A percentile compares a stretch with the other conserved stretches of the same genome.
These are phyloP conservation scores for Pseudogymnoascus sp. DNA, from an alignment of 2,329 filamentous ascomycete genomes.

Conservation along the genomic window DNA sequence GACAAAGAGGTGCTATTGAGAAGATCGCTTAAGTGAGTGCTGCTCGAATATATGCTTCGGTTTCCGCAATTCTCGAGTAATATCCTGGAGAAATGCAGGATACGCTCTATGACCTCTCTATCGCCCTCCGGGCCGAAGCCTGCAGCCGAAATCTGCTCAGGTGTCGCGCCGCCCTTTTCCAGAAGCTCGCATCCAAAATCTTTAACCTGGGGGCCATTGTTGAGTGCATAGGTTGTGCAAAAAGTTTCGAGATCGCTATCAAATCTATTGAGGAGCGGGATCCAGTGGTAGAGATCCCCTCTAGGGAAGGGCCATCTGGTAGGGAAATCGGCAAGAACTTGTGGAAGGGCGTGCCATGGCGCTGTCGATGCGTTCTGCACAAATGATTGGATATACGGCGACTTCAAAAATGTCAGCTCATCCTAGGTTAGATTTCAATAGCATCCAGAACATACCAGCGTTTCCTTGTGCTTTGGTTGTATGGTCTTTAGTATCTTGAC, in stretches of 20 bases:
- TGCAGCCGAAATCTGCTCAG: conserved; percentile 43
- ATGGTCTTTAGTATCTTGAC: conserved; percentile 62
- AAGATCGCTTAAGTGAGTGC: conserved; percentile 77
- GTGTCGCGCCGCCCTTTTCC: conserved; percentile 45
- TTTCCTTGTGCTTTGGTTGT: conserved; percentile 60
- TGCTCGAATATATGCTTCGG: conserved; percentile 91
- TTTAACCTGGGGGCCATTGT: conserved; percentile 69
- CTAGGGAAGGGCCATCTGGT: conserved; percentile 90
- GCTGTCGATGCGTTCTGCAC: conserved; percentile 61
- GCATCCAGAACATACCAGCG: conserved; percentile 43
- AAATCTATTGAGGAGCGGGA: conserved; percentile 85
- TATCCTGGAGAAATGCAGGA: conserved; percentile 79
- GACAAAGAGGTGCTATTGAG: conserved; percentile 79
- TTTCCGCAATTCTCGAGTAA: conserved; percentile 94
- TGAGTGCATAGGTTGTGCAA: conserved; percentile 70
- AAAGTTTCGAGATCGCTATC: conserved; percentile 80
- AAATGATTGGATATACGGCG: conserved; percentile 78
- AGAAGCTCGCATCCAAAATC: conserved; percentile 65
- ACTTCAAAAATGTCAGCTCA: conserved; percentile 44
- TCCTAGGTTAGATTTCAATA: neutral
- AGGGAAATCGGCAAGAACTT: conserved; percentile 71
- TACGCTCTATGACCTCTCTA: conserved; percentile 65
- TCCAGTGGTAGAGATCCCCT: conserved; percentile 98
- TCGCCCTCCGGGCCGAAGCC: conserved; percentile 72
- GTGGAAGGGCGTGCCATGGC: conserved; percentile 68